phyloP scores from a whole-genome alignment of 805 yeast species.

The Pichia paraexigua region DNA sequence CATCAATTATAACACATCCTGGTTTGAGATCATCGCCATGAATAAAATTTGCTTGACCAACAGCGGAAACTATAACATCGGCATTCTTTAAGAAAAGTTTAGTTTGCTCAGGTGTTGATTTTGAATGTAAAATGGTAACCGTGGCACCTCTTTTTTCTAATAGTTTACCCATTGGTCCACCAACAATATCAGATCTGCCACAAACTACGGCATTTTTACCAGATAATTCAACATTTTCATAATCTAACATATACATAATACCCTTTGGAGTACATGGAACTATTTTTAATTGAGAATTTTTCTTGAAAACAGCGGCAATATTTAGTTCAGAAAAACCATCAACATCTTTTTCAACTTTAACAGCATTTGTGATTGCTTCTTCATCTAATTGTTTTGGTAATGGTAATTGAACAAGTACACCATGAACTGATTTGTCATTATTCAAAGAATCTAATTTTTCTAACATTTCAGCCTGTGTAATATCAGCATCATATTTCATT shows the following conservation, averaged over 20 bases:
- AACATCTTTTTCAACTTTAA: conserved; percentile 78
- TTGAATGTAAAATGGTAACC: conserved; percentile 80
- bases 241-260: conserved; percentile 68
- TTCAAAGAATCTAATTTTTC: conserved; percentile 56
- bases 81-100: conserved; percentile 50
- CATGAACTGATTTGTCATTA: conserved; percentile 70
- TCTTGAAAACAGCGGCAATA: conserved; percentile 83
- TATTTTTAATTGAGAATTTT: conserved; percentile 75
- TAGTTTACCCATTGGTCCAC: conserved; percentile 84
- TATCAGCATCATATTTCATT: conserved; percentile 54
- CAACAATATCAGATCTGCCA: conserved; percentile 95
- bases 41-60: conserved; percentile 78
- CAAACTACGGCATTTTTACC: conserved; percentile 87
- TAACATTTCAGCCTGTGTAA: conserved; percentile 53
- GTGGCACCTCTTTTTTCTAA: conserved; percentile 77
- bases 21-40: conserved; percentile 83
- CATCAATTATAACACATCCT: conserved; percentile 84
- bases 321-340: conserved; percentile 90
- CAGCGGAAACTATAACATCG: conserved; percentile 87
- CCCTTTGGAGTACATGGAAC: conserved; percentile 97
- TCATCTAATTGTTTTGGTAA: conserved; percentile 77
- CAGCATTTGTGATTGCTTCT: conserved; percentile 70
- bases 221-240: conserved; percentile 55
- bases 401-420: conserved; percentile 85
- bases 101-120: conserved; percentile 51